These are phyloP conservation scores for Rhizophagus sp. DNA, from an alignment of 192 early-diverging fungal species.

Conservation along the genomic window DNA sequence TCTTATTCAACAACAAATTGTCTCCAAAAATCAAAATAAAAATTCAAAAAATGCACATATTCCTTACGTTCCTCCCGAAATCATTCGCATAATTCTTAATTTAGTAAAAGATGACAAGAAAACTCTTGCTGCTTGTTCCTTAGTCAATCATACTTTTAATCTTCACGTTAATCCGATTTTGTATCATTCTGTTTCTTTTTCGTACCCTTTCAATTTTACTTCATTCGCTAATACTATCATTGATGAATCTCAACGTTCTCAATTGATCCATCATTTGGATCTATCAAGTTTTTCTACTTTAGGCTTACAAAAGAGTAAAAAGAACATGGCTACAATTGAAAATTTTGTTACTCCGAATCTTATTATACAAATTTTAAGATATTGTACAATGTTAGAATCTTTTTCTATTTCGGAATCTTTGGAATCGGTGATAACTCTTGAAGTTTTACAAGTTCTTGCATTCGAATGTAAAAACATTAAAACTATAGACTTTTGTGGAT, in stretches of 20 bases:
- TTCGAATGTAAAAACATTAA: conserved; percentile 19
- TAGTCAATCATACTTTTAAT: conserved; percentile 26
- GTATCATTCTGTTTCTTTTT: conserved; percentile 12
- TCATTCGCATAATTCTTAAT: not conserved
- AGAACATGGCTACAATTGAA: not conserved
- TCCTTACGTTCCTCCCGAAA: conserved; percentile 4
- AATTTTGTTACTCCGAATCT: not conserved
- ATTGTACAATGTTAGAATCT: not conserved
- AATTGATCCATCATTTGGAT: conserved; percentile 10
- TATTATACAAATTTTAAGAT: conserved; percentile 9
- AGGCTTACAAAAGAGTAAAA: conserved; percentile 14
- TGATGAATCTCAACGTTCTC: not conserved
- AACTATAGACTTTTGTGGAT: conserved; percentile 26
- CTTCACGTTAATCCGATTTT: conserved; percentile 17
- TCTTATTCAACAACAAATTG: too few relatives aligned
- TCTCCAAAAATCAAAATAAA: too few relatives aligned
- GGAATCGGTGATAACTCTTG: conserved; percentile 9
- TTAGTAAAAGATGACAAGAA: not conserved
- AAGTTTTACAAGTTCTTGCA: conserved; percentile 12
- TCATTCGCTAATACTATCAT: not conserved
- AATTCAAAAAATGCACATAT: not conserved
- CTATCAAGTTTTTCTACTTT: conserved; percentile 9
- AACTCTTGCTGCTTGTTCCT: conserved; percentile 16
- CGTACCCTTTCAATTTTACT: conserved; percentile 9
- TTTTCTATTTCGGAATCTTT: conserved; percentile 21